phyloP scores from a whole-genome alignment of 306 rosid species.

The Cucumis hystrix region DNA sequence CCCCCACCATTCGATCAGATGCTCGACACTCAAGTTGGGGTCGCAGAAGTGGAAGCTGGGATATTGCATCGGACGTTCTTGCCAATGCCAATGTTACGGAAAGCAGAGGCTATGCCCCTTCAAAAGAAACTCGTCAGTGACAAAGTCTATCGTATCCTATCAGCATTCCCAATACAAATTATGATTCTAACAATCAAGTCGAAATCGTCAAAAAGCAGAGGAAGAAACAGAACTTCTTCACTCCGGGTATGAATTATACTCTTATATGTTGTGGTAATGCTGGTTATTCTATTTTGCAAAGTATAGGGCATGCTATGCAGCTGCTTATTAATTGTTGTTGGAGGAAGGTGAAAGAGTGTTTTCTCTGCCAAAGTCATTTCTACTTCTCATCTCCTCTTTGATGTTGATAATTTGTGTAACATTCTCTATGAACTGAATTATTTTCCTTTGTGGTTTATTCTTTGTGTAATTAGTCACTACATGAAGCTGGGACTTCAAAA shows the following conservation, averaged over 20 bases:
- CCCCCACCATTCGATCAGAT: conserved; percentile 59
- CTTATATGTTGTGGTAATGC: background rate
- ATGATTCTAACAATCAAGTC: background rate
- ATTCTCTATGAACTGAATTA: conserved; percentile 19
- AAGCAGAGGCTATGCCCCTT: conserved; percentile 45
- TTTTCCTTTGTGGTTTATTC: conserved; percentile 29
- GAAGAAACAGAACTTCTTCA: background rate
- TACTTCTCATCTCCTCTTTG: conserved; percentile 1
- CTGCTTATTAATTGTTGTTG: conserved; percentile 32
- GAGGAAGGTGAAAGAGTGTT: conserved; percentile 25
- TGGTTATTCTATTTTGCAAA: background rate
- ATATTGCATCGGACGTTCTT: conserved; percentile 50
- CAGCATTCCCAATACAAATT: background rate
- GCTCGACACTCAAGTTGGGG: conserved; percentile 75
- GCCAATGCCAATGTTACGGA: conserved; percentile 51
- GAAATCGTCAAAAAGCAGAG: background rate
- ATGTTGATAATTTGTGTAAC: conserved; percentile 6
- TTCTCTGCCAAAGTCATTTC: conserved; percentile 1
- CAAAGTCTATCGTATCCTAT: background rate
- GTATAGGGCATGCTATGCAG: background rate
- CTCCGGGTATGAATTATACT: background rate
- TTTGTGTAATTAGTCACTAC: conserved; percentile 25
- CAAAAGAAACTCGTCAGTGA: conserved; percentile 46
- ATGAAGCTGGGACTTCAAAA: background rate
- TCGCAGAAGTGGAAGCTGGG: conserved; percentile 73